Percentiles rank a stretch among this genome's conserved stretches.
phyloP scores from a whole-genome alignment of 208 protist genomes.

The Vickermania ingenoplastis region DNA sequence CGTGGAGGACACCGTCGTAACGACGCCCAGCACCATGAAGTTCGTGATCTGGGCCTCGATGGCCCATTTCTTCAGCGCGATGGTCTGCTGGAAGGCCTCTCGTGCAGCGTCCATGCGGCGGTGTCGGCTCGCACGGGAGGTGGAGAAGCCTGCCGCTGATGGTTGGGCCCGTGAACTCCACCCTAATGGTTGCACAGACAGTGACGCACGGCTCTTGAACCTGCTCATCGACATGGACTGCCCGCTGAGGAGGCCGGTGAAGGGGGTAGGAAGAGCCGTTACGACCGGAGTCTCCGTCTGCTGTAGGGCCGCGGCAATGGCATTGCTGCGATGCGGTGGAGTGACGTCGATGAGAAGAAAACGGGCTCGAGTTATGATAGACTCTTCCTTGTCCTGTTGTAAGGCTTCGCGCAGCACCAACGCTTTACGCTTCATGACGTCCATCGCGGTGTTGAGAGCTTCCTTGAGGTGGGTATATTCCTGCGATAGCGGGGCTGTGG shows the following conservation, averaged over 20 bases:
- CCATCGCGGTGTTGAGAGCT: constrained; percentile 26
- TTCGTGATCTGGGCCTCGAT: background rate
- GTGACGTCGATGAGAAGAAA: constrained; percentile 69
- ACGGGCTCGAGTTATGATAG: constrained; percentile 47
- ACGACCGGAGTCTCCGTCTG: constrained; percentile 62
- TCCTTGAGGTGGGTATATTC: constrained; percentile 18
- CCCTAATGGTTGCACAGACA: no score
- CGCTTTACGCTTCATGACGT: constrained; percentile 50
- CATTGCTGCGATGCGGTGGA: constrained; percentile 44
- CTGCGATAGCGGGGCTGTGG: background rate
- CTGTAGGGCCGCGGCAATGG: constrained; percentile 42
- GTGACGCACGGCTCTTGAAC: no score
- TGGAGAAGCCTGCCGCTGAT: no score
- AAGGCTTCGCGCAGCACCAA: constrained; percentile 75
- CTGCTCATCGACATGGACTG: no score
- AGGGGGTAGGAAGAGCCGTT: background rate
- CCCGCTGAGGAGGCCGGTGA: background rate
- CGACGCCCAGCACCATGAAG: background rate
- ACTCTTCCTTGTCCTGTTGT: constrained; percentile 54
- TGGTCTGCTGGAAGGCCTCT: background rate
- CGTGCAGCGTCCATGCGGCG: background rate
- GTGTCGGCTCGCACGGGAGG: no score
- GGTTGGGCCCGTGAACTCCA: no score
- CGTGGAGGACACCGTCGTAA: constrained; percentile 1
- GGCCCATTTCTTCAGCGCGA: background rate